Conservation (phyloP, 768 basidiomycete species). For the Calocera viscosa region DNA sequence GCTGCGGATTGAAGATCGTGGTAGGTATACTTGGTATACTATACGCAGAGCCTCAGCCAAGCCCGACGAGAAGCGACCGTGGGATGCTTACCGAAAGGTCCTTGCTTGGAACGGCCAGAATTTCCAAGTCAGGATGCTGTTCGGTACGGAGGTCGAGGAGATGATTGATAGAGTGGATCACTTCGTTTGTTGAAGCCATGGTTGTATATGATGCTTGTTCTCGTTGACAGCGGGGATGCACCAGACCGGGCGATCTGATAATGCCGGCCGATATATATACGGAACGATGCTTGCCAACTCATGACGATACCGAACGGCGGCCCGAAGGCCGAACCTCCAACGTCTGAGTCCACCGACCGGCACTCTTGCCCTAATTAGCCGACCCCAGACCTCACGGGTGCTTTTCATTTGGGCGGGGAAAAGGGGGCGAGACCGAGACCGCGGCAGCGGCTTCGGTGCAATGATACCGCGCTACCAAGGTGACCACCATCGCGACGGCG, state of each 20-base stretch:
- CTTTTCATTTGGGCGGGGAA: too few relatives aligned
- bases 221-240: not conserved
- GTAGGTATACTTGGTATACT: not conserved
- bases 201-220: not conserved
- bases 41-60: not conserved
- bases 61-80: not conserved
- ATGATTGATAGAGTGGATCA: conserved; percentile 5
- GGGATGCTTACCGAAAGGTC: not conserved
- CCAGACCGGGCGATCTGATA: not conserved
- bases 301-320: not conserved
- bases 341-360: too few relatives aligned
- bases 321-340: not conserved
- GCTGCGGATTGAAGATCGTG: not conserved
- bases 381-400: too few relatives aligned
- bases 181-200: not conserved
- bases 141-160: not conserved
- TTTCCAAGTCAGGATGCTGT: not conserved
- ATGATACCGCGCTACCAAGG: conserved; percentile 1
- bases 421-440: too few relatives aligned
- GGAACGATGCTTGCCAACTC: not conserved
- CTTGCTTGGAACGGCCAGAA: conserved; percentile 3
- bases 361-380: too few relatives aligned
- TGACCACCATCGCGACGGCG: not conserved
- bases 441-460: not conserved
- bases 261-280: not conserved